Evolutionary conservation across 208 protist species (phyloP).

Genomic region (Leishmania martiniquensis): DNA sequence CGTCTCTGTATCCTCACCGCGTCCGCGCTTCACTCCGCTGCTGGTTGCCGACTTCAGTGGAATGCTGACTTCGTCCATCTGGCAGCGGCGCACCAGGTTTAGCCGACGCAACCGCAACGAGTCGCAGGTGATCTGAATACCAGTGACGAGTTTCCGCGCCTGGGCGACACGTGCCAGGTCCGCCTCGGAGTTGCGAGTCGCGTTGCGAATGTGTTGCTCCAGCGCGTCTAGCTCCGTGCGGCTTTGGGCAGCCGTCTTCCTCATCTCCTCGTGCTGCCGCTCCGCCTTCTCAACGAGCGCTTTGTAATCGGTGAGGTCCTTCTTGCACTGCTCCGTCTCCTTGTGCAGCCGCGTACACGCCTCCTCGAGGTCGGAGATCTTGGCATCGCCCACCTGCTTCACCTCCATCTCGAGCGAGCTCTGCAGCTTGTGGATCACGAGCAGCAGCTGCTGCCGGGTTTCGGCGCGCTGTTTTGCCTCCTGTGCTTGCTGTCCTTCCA

Average conservation of each 20-base stretch:
- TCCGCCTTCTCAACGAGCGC: constrained; percentile 55
- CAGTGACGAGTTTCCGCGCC: constrained; percentile 65
- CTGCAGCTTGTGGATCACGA: constrained; percentile 80
- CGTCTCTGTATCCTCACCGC: constrained; percentile 27
- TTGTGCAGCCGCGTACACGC: constrained; percentile 39
- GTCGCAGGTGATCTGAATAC: constrained; percentile 80
- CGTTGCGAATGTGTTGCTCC: constrained; percentile 65
- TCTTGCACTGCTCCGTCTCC: constrained; percentile 63
- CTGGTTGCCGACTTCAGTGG: constrained; percentile 51
- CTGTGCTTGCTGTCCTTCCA: constrained; percentile 78
- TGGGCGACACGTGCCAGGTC: constrained; percentile 63
- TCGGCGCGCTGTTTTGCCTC: constrained; percentile 58
- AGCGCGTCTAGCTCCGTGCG: constrained; percentile 59
- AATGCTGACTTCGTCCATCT: constrained; percentile 88
- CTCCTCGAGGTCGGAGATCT: constrained; percentile 46
- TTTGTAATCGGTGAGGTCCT: constrained; percentile 63
- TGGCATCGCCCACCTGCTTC: constrained; percentile 49
- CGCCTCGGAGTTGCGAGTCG: constrained; percentile 50
- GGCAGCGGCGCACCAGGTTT: constrained; percentile 75
- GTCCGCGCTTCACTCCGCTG: constrained; percentile 50
- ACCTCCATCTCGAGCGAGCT: constrained; percentile 74
- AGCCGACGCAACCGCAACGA: constrained; percentile 78
- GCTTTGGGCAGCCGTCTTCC: constrained; percentile 35
- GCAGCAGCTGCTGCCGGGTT: constrained; percentile 69
- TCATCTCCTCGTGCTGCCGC: constrained; percentile 42